Conservation (phyloP, 208 protist species). For the Leishmania lainsoni region DNA sequence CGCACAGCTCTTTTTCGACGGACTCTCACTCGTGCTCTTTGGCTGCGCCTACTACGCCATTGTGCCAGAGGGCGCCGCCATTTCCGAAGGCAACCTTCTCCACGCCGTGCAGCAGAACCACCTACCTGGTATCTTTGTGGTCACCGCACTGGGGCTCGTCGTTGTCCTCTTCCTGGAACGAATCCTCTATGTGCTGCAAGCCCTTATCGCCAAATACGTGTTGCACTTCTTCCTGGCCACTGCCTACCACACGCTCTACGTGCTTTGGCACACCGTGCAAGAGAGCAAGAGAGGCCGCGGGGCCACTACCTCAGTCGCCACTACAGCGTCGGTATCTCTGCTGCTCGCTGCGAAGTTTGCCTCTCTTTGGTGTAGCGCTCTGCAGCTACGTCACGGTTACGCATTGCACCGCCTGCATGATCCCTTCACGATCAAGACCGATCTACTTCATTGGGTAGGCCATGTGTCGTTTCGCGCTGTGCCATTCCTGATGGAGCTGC, state of each 20-base stretch:
- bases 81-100: constrained; percentile 46
- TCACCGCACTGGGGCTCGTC: constrained; percentile 56
- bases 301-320: neutral
- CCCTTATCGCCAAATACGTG: constrained; percentile 37
- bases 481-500: constrained; percentile 81
- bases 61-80: constrained; percentile 22
- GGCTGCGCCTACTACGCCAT: constrained; percentile 59
- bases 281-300: constrained; percentile 1
- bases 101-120: constrained; percentile 68
- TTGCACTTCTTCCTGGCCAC: constrained; percentile 39
- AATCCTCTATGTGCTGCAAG: constrained; percentile 65
- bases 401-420: constrained; percentile 54
- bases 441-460: constrained; percentile 51
- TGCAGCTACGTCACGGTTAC: constrained; percentile 60
- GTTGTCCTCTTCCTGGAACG: constrained; percentile 62
- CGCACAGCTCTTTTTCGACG: constrained; percentile 46
- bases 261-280: constrained; percentile 34
- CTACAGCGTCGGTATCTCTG: constrained; percentile 29
- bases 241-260: constrained; percentile 41
- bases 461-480: constrained; percentile 56
- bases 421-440: constrained; percentile 52
- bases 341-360: constrained; percentile 45
- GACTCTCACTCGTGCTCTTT: constrained; percentile 47
- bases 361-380: constrained; percentile 48
- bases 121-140: constrained; percentile 66